Evolutionary conservation across 2,329 filamentous ascomycete genomes (phyloP).

Genomic region (Graphiopsis chlorocephala): DNA sequence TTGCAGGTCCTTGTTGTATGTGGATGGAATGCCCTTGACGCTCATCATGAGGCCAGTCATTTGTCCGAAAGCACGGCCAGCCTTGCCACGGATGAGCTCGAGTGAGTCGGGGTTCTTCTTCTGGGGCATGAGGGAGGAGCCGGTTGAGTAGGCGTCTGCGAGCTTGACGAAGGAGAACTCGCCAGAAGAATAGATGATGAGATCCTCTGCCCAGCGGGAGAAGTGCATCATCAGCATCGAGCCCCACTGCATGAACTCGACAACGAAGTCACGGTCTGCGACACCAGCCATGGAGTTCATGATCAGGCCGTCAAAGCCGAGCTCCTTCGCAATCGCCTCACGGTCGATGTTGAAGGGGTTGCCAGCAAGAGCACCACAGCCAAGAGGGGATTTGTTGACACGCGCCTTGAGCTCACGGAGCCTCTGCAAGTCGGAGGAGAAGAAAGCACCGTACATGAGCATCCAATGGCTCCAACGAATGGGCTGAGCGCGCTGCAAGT

Average conservation of each 20-base stretch:
- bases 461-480: slow-evolving; percentile 82
- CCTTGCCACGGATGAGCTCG: slow-evolving; percentile 73
- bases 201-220: slow-evolving; percentile 76
- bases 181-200: slow-evolving; percentile 75
- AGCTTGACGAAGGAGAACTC: slow-evolving; percentile 75
- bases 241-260: slow-evolving; percentile 78
- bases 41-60: slow-evolving; percentile 79
- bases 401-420: slow-evolving; percentile 68
- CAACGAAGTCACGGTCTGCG: slow-evolving; percentile 76
- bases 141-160: slow-evolving; percentile 77
- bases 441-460: slow-evolving; percentile 69
- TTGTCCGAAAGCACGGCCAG: slow-evolving; percentile 73
- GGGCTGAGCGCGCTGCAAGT: slow-evolving; percentile 78
- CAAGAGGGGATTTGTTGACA: slow-evolving; percentile 71
- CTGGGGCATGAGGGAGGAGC: slow-evolving; percentile 74
- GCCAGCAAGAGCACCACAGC: slow-evolving; percentile 73
- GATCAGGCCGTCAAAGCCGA: slow-evolving; percentile 72
- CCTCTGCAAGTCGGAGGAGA: slow-evolving; percentile 72
- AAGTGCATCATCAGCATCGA: slow-evolving; percentile 76
- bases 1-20: slow-evolving; percentile 92
- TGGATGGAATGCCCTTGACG: slow-evolving; percentile 71
- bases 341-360: slow-evolving; percentile 81
- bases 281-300: slow-evolving; percentile 77
- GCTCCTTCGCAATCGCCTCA: slow-evolving; percentile 73
- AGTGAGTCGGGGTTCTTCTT: slow-evolving; percentile 81